Conservation (phyloP, 805 yeast genomes). For the Starmerella davenportii region DNA sequence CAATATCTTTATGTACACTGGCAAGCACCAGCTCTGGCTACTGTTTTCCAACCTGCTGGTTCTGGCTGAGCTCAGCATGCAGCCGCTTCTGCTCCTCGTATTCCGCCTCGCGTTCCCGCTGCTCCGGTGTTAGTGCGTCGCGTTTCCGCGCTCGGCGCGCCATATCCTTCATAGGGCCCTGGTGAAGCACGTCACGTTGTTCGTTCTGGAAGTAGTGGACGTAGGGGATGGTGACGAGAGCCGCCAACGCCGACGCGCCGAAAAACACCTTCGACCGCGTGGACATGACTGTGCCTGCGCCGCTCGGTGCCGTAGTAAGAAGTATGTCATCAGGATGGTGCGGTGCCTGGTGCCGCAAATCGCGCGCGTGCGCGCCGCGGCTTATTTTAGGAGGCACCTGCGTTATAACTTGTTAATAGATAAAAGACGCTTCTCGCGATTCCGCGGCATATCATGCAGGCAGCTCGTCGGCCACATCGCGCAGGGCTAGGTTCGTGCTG, state of each 20-base stretch:
- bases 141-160: constrained; percentile 36
- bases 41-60: background rate
- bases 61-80: constrained; percentile 6
- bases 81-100: constrained; percentile 19
- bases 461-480: too few relatives aligned
- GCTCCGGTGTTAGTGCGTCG: constrained; percentile 19
- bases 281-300: constrained; percentile 35
- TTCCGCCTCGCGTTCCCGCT: constrained; percentile 22
- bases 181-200: constrained; percentile 56
- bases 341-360: too few relatives aligned
- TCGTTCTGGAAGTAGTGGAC: constrained; percentile 55
- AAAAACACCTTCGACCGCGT: constrained; percentile 62
- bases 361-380: too few relatives aligned
- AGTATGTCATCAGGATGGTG: too few relatives aligned
- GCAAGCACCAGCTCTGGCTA: too few relatives aligned
- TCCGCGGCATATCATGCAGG: too few relatives aligned
- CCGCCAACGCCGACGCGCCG: constrained; percentile 36
- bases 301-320: background rate
- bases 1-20: too few relatives aligned
- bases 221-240: constrained; percentile 45
- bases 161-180: constrained; percentile 76
- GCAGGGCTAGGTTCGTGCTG: background rate
- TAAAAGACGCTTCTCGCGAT: too few relatives aligned
- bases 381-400: too few relatives aligned
- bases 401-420: too few relatives aligned